These are phyloP conservation scores for Monosporascus ibericus DNA, from an alignment of 2,329 filamentous ascomycete genomes.

Conservation along the genomic window DNA sequence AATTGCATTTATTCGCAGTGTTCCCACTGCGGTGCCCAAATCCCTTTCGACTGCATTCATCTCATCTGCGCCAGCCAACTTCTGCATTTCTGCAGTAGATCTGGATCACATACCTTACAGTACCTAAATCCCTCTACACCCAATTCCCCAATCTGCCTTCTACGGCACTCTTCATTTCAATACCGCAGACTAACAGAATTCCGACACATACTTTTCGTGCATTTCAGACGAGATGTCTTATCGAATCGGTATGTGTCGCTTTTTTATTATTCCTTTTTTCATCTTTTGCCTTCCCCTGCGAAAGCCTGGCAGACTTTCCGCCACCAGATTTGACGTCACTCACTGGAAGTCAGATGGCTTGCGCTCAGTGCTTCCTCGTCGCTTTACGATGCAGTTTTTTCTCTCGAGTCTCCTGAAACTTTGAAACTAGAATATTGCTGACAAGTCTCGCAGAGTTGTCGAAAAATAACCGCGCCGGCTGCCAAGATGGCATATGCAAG, in stretches of 20 bases:
- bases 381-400: neutral
- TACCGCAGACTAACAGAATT: neutral
- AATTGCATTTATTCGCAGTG: too few species aligned
- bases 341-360: too few species aligned
- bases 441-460: slow-evolving; percentile 55
- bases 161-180: neutral
- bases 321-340: too few species aligned
- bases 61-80: too few species aligned
- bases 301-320: too few species aligned
- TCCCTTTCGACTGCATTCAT: too few species aligned
- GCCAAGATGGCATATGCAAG: slow-evolving; percentile 70
- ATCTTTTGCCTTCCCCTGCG: neutral
- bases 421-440: slow-evolving; percentile 5
- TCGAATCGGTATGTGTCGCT: neutral
- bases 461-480: slow-evolving; percentile 66
- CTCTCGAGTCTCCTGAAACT: neutral
- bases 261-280: neutral
- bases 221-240: neutral
- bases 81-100: too few species aligned
- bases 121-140: too few species aligned
- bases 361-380: too few species aligned
- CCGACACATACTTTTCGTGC: neutral
- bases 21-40: too few species aligned
- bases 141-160: neutral
- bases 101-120: too few species aligned